Conservation (phyloP, 202 grass and related monocot species). For the Dendrocalamus latiflorus region DNA sequence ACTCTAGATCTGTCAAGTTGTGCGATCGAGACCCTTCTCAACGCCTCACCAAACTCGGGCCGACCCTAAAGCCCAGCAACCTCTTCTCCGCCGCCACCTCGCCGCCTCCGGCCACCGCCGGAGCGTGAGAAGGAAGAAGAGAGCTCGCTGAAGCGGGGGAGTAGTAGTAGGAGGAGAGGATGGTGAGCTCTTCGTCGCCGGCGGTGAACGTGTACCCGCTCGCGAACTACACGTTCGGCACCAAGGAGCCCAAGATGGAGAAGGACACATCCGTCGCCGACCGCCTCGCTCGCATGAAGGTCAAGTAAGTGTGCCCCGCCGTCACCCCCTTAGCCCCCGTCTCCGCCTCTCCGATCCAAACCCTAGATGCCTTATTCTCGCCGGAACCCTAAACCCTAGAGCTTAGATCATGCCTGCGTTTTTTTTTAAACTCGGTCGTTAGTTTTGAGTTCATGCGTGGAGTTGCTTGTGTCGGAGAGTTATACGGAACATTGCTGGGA, state of each 20-base stretch:
- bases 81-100: neutral
- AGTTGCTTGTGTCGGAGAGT: neutral
- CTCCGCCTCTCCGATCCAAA: neutral
- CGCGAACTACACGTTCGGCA: constrained; percentile 94
- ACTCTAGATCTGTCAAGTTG: neutral
- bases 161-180: constrained; percentile 1
- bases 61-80: constrained; percentile 21
- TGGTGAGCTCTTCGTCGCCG: constrained; percentile 46
- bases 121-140: constrained; percentile 3
- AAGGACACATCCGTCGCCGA: constrained; percentile 98
- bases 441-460: neutral
- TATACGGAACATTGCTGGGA: neutral
- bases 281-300: constrained; percentile 91
- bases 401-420: constrained; percentile 2
- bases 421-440: neutral
- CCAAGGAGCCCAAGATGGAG: constrained; percentile 99
- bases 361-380: neutral
- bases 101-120: constrained; percentile 27
- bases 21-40: neutral
- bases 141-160: neutral
- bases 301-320: constrained; percentile 61
- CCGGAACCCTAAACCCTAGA: constrained; percentile 39
- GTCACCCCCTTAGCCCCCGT: neutral
- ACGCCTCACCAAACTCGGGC: neutral
- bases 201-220: constrained; percentile 86